Base-by-base conservation (phyloP, 345 rosid genomes). In the Brassica carinata region DNA sequence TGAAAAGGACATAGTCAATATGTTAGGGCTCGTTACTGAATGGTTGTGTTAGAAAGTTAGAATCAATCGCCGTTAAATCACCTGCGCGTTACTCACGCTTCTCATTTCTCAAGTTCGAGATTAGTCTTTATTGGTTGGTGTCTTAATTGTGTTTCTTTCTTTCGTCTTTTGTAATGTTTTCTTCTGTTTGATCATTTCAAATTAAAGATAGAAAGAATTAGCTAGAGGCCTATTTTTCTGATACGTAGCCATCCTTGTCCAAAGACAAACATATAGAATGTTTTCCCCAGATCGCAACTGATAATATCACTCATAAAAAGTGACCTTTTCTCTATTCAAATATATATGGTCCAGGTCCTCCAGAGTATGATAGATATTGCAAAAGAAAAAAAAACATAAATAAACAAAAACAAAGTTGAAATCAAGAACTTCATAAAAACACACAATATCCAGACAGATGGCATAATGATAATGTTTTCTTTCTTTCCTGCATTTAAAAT, bases 391-490 rank as follows among this genome's bases (percentile, higher is more conserved):
- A 17, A 40, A 5, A 36, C 17, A 79, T 19, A 19, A 68, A 31
- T 18, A 67, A 23, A 18, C 5, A 45, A 48, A 72, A 51, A 15
- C 11, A 62, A 74, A 53, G 19, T 48, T 75, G 13, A 18, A 64
- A 74, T 69, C 76, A 74, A 80, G 27, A 70, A 33, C 19, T 62
- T 80, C 67, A 75, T 75, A 27, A 80, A 80, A 75, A 75, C 71
- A 69, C 71, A 80, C 79, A 71, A 73, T 74, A 73, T 62, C 75
- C 69, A 69, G 71, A 75, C 79, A 75, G 75, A 48, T 75, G 83
- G 67, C 75, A 63, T 36, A 62, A 69, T 80, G 69, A 80, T 79
- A 43, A 43, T 67, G 82, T 73, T 61, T 51, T 73, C 18, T 43
- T 59, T 67, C 71, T 69, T 80, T 5, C 68, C 71, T 74, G 77